A percentile compares a stretch with the other conserved stretches of the same genome.
Conservation (phyloP, 2,329 filamentous ascomycete genomes). For the Elsinoe ampelina region DNA sequence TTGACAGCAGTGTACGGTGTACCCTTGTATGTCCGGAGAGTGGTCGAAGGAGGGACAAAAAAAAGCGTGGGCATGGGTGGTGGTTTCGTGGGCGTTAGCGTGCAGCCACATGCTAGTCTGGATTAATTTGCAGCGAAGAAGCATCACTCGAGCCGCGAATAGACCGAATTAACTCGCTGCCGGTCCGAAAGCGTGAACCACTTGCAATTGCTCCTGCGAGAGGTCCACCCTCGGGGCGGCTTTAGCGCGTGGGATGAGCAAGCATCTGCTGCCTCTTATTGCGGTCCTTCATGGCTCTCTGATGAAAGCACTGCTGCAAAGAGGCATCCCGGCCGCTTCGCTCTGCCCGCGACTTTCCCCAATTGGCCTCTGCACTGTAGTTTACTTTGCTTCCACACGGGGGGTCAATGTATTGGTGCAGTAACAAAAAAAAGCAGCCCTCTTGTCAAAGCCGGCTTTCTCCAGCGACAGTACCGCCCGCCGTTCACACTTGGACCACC, state of each 20-base stretch:
- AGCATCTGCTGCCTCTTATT: neutral
- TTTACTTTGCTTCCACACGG: neutral
- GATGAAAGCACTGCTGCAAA: no score
- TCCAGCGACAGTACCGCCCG: conserved; percentile 2
- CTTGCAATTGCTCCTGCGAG: neutral
- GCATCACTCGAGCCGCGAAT: conserved; percentile 6
- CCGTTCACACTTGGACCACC: conserved; percentile 5
- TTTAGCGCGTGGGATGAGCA: conserved; percentile 8
- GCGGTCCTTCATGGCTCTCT: no score
- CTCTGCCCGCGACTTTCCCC: neutral
- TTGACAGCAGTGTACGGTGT: neutral
- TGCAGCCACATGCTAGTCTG: conserved; percentile 9
- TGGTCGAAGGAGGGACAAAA: neutral
- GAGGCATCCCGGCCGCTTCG: neutral
- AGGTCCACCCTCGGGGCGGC: neutral
- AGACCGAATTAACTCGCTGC: conserved; percentile 5
- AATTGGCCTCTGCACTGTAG: neutral
- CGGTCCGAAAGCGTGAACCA: conserved; percentile 10
- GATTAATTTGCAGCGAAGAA: conserved; percentile 6
- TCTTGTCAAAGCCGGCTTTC: conserved; percentile 6
- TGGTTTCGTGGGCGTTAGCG: conserved; percentile 9
- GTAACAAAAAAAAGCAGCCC: conserved; percentile 3
- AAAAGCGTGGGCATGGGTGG: conserved; percentile 8
- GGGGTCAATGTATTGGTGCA: neutral
- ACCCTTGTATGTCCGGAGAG: no score